Base-by-base conservation (phyloP, 1,139 yeast species). In the Zygosaccharomyces pseudobailii region DNA sequence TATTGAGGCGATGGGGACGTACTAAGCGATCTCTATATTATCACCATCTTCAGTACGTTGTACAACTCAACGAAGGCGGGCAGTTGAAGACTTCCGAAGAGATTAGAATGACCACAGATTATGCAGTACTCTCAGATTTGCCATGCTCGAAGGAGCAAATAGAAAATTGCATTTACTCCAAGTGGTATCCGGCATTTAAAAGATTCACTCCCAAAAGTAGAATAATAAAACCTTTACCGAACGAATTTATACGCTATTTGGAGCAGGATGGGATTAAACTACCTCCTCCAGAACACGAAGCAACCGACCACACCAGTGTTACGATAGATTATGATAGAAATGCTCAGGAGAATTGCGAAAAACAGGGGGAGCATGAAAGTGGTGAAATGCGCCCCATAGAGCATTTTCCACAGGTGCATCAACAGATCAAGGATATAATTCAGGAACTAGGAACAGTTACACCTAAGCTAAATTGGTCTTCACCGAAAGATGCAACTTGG, bases 401-500 rank as follows among this genome's bases (percentile, higher is more conserved):
- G 6, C 69, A 70, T 25, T 90, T 90, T 58, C 67, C 68, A 6
- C 80, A 75, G 1, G 69, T 89, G 22, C 95, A 89, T 58, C 59
- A 69, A 0, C 59, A 72, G 45, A 72, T 92, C 22, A 68, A 68
- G 31, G 52, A 59, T 0, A 63, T 72, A 25, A 82, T 72, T 32
- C 50, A 46, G 27, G 75, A 69, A 51, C 76, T 70, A 59, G 86
- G 85, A 0, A 69, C 80, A 1, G 89, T 89, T 6, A 74, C 87
- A 2, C 97, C 97, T 1, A 92, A 92, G 61, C 71, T 92, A 55
- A 92, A 92, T 70, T 92, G 98, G 98, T 87, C 97, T 0, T 85
- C 96, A 1, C 98, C 99, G 1, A 84, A 83, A 59, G 99, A 92
- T 67, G 88, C 97, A 6, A 77, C 81, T 0, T 92, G 98, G 98